Percentiles rank a stretch among this genome's conserved stretches.
These are phyloP conservation scores for Lentinus polychrous DNA, from an alignment of 1,284 basidiomycete species.

Conservation along the genomic window DNA sequence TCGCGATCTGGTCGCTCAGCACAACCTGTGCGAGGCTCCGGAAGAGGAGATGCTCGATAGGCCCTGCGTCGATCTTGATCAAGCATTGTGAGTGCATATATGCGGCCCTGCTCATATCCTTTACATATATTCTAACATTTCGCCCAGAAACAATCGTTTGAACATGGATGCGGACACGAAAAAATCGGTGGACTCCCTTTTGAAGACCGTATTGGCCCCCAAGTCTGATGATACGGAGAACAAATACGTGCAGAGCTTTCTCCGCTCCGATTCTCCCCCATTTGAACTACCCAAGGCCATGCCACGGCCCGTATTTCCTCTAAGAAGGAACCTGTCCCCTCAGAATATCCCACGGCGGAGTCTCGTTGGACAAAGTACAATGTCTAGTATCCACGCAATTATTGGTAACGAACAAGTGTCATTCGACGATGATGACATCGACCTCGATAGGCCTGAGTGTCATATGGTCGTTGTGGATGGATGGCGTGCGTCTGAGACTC, in stretches of 20 bases:
- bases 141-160: constrained; percentile 28
- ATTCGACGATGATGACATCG: constrained; percentile 30
- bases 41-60: neutral
- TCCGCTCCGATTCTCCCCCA: constrained; percentile 27
- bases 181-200: constrained; percentile 13
- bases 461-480: constrained; percentile 52
- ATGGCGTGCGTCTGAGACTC: constrained; percentile 37
- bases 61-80: constrained; percentile 7
- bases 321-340: constrained; percentile 10
- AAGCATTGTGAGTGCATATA: constrained; percentile 14
- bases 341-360: too few relatives aligned
- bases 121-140: too few relatives aligned
- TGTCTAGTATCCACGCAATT: neutral
- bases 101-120: too few relatives aligned
- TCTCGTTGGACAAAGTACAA: too few relatives aligned
- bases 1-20: too few relatives aligned
- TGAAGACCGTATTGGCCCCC: constrained; percentile 11
- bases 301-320: constrained; percentile 43
- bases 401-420: constrained; percentile 11
- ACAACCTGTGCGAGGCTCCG: neutral
- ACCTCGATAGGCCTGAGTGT: constrained; percentile 33
- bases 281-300: constrained; percentile 22
- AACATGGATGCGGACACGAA: constrained; percentile 24
- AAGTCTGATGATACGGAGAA: neutral
- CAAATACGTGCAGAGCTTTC: constrained; percentile 27